A percentile compares a stretch with the other conserved stretches of the same genome.
Conservation (phyloP, 2,329 filamentous ascomycete genomes). For the Dothiorella sarmentorum region DNA sequence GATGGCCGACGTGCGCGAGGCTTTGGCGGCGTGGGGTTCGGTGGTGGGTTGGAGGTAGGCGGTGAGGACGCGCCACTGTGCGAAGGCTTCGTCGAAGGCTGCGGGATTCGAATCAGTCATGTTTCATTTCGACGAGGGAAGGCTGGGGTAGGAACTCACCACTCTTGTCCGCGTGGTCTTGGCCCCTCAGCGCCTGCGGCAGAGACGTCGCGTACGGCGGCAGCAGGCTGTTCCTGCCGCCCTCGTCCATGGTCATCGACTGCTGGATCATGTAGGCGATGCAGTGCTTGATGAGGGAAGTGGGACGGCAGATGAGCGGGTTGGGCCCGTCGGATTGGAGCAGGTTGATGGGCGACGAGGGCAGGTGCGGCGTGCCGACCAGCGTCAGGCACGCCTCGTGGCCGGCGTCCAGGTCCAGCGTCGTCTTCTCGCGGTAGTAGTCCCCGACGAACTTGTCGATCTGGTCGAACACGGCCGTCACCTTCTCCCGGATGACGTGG, state of each 20-base stretch:
- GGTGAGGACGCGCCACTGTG: slow-evolving; percentile 10
- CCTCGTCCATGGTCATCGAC: slow-evolving; percentile 13
- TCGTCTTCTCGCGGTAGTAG: slow-evolving; percentile 30
- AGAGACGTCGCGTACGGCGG: not conserved
- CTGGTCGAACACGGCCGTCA: slow-evolving; percentile 27
- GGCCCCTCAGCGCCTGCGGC: not conserved
- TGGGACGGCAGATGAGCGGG: slow-evolving; percentile 3
- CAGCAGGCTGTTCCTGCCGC: slow-evolving; percentile 1
- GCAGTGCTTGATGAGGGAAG: not conserved
- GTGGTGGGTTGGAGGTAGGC: not conserved
- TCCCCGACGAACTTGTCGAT: slow-evolving; percentile 30
- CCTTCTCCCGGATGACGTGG: slow-evolving; percentile 23
- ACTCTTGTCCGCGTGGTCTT: not conserved
- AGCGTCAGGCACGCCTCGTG: slow-evolving; percentile 10
- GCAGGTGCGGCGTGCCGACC: slow-evolving; percentile 6
- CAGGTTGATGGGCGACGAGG: not conserved
- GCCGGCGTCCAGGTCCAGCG: not conserved
- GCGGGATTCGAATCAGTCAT: too few relatives aligned
- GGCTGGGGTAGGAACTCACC: too few relatives aligned
- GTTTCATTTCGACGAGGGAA: too few relatives aligned
- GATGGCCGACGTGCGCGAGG: not conserved
- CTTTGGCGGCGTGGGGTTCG: not conserved
- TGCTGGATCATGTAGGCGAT: slow-evolving; percentile 4
- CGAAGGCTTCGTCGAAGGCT: slow-evolving; percentile 12
- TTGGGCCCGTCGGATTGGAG: slow-evolving; percentile 7